Percentiles rank a stretch among this genome's conserved stretches.
Conservation (phyloP, 345 rosid genomes). For the Arabidopsis arenosa region DNA sequence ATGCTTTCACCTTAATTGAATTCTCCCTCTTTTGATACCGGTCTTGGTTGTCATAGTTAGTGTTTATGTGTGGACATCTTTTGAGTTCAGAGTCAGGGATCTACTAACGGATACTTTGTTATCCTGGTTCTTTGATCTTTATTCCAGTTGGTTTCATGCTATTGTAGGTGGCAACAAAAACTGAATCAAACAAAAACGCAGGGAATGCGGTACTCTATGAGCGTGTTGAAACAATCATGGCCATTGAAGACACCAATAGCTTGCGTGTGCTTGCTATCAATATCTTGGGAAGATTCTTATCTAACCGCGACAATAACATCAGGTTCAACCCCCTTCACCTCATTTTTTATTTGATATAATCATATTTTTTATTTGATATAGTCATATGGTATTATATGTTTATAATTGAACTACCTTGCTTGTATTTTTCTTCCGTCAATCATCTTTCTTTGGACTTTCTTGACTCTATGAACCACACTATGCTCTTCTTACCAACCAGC, state of each 20-base stretch:
- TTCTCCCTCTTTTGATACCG: constrained; percentile 22
- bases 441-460: constrained; percentile 18
- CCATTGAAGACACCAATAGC: constrained; percentile 95
- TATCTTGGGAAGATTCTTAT: constrained; percentile 95
- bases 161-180: constrained; percentile 97
- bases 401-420: constrained; percentile 16
- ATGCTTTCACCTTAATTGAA: constrained; percentile 6
- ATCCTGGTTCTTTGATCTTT: constrained; percentile 28
- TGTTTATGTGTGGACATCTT: constrained; percentile 9
- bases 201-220: constrained; percentile 98
- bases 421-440: not conserved
- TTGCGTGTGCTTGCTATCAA: constrained; percentile 99
- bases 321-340: constrained; percentile 55
- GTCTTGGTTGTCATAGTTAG: constrained; percentile 11
- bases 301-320: constrained; percentile 99
- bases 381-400: not conserved
- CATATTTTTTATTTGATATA: no score
- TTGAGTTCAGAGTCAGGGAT: constrained; percentile 25
- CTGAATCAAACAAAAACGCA: no score
- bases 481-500: constrained; percentile 18
- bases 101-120: constrained; percentile 19
- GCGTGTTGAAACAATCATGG: constrained; percentile 97
- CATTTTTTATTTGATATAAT: constrained; percentile 15
- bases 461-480: constrained; percentile 8
- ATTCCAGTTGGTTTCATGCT: constrained; percentile 36